These are phyloP conservation scores for Fonsecaea monophora DNA, from an alignment of 2,329 filamentous ascomycete species.

Conservation along the genomic window DNA sequence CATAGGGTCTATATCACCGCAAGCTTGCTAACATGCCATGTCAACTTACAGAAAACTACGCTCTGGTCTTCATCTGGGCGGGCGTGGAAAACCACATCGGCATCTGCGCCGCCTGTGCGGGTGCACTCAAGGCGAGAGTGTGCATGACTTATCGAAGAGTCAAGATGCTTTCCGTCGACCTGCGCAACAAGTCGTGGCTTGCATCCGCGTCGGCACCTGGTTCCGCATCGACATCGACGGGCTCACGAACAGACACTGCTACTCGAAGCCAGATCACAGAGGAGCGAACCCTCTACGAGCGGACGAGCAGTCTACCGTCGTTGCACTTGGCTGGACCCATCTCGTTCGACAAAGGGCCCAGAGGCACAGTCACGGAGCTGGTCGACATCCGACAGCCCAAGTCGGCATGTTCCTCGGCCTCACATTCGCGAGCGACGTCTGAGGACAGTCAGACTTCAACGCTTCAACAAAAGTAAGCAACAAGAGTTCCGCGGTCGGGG, in stretches of 20 bases:
- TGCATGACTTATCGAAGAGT: constrained; percentile 22
- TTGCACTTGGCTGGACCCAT: background rate
- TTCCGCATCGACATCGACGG: background rate
- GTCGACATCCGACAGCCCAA: background rate
- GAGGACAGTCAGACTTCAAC: background rate
- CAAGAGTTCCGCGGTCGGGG: background rate
- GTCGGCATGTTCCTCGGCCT: background rate
- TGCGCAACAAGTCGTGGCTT: constrained; percentile 24
- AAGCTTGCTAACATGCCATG: background rate
- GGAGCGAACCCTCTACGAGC: constrained; percentile 26
- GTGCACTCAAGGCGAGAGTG: constrained; percentile 33
- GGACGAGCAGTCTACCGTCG: constrained; percentile 18
- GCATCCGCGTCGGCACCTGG: constrained; percentile 2
- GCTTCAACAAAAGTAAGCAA: background rate
- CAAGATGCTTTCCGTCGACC: constrained; percentile 21
- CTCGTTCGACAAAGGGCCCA: background rate
- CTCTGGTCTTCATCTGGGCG: constrained; percentile 32
- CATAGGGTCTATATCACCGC: background rate
- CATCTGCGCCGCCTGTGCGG: constrained; percentile 35
- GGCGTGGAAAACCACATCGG: constrained; percentile 35
- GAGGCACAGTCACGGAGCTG: background rate
- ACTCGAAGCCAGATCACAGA: constrained; percentile 21
- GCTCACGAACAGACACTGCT: background rate
- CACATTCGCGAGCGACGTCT: background rate
- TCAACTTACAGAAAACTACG: constrained; percentile 32